These are phyloP conservation scores for Nemania diffusa DNA, from an alignment of 2,329 filamentous ascomycete genomes.

Conservation along the genomic window DNA sequence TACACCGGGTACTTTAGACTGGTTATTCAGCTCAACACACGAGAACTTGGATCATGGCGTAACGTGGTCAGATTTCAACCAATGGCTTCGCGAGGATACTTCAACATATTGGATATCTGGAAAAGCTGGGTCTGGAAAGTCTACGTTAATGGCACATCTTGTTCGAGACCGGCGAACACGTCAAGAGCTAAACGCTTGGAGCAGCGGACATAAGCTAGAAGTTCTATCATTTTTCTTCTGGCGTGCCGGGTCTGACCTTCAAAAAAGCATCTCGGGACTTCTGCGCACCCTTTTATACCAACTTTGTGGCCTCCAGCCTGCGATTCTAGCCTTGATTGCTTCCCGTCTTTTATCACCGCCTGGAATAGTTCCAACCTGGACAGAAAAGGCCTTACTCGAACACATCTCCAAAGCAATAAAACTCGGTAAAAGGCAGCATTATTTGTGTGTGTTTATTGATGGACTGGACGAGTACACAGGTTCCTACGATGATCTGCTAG, in stretches of 20 bases:
- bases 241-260: conserved; percentile 28
- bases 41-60: too few species aligned
- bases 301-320: conserved; percentile 1
- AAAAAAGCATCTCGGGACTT: conserved; percentile 29
- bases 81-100: conserved; percentile 29
- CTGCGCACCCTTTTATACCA: conserved; percentile 31
- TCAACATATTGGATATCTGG: conserved; percentile 35
- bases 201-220: not conserved
- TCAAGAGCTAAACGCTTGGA: conserved; percentile 12
- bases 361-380: conserved; percentile 19
- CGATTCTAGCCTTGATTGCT: not conserved
- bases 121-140: conserved; percentile 34
- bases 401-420: conserved; percentile 1
- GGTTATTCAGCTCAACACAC: conserved; percentile 4
- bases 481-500: conserved; percentile 1
- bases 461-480: conserved; percentile 26
- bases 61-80: conserved; percentile 27
- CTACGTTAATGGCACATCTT: conserved; percentile 33
- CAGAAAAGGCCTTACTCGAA: conserved; percentile 14
- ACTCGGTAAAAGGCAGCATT: not conserved
- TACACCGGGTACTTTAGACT: conserved; percentile 19
- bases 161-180: conserved; percentile 16
- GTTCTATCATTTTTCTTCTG: conserved; percentile 36
- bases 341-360: too few species aligned
- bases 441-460: conserved; percentile 30